Percentiles rank a stretch among this genome's conserved stretches.
phyloP scores from a whole-genome alignment of 768 basidiomycete species.

The Suillus sp. region DNA sequence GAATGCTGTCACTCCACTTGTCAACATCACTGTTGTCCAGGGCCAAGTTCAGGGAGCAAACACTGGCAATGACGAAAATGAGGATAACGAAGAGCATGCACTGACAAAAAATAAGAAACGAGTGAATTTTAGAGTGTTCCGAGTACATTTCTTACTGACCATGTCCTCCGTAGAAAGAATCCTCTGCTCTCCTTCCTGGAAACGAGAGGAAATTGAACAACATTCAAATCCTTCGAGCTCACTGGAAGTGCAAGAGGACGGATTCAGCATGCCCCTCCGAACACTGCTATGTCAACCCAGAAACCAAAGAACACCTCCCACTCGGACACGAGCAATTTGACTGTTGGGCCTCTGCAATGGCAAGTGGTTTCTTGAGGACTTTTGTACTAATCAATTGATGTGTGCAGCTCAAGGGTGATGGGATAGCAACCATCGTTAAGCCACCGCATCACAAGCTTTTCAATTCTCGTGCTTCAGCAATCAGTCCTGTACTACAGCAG shows the following conservation, averaged over 20 bases:
- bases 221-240: neutral
- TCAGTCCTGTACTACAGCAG: neutral
- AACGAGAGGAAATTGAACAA: neutral
- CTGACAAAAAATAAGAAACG: neutral
- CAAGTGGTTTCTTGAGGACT: neutral
- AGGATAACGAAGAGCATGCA: neutral
- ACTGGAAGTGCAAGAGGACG: neutral
- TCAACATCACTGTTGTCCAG: neutral
- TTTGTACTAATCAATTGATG: no score
- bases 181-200: neutral
- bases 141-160: neutral
- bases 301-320: conserved; percentile 2
- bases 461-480: neutral
- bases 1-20: neutral
- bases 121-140: neutral
- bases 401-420: no score
- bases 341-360: conserved; percentile 13
- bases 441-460: neutral
- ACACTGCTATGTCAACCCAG: conserved; percentile 2
- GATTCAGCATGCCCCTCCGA: neutral
- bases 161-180: neutral
- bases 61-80: neutral
- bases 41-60: neutral
- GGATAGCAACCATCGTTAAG: no score
- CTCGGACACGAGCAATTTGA: neutral